Percentiles rank a stretch among this genome's conserved stretches.
Evolutionary conservation across 2,329 filamentous ascomycete species (phyloP).

Genomic region (Alternaria brassicae): DNA sequence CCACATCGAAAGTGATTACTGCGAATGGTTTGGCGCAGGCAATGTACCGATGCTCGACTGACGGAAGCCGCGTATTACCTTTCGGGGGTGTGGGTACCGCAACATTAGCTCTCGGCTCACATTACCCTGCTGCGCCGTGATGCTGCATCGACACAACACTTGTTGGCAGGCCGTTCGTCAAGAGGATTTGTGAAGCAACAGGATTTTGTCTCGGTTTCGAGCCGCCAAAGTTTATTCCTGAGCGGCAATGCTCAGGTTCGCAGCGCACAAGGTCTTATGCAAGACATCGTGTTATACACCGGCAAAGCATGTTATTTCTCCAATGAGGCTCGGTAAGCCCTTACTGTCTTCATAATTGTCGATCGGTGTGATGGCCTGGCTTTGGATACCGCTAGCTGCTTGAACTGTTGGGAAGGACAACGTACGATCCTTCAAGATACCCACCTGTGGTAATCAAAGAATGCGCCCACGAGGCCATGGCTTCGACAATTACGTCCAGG

Average conservation of each 20-base stretch:
- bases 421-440: neutral
- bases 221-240: neutral
- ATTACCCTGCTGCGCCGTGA: conserved; percentile 17
- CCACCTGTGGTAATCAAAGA: neutral
- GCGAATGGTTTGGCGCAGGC: conserved; percentile 11
- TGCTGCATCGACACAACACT: conserved; percentile 16
- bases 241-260: conserved; percentile 7
- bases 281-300: conserved; percentile 14
- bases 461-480: neutral
- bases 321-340: conserved; percentile 9
- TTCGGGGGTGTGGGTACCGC: conserved; percentile 4
- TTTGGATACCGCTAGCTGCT: conserved; percentile 6
- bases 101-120: conserved; percentile 9
- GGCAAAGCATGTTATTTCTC: conserved; percentile 10
- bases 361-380: conserved; percentile 4
- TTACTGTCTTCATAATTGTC: neutral
- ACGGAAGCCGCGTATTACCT: conserved; percentile 16
- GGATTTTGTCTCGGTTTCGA: neutral
- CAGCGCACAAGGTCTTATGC: conserved; percentile 10
- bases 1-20: conserved; percentile 15
- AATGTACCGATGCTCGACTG: conserved; percentile 24
- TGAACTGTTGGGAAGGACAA: neutral
- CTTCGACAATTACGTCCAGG: neutral
- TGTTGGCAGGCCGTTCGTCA: conserved; percentile 2
- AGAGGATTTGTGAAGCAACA: conserved; percentile 3